Conservation (phyloP, 208 protist genomes). For the Acanthamoeba triangularis region DNA sequence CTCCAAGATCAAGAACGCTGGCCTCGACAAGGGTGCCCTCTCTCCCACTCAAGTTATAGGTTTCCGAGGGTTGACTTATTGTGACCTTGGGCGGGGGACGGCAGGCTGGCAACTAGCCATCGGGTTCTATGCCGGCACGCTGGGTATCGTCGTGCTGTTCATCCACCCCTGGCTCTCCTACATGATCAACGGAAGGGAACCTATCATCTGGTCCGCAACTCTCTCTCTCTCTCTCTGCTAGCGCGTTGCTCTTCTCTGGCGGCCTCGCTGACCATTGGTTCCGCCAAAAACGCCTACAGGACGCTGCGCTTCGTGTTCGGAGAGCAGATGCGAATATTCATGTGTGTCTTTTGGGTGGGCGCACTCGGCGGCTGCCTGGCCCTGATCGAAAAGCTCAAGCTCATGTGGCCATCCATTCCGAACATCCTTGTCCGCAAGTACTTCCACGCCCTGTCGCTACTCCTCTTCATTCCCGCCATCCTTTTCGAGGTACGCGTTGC, state of each 20-base stretch:
- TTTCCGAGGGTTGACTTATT: not conserved
- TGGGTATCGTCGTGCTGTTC: slow-evolving; percentile 13
- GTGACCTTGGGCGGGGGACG: not conserved
- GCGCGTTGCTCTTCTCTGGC: not conserved
- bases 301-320: slow-evolving; percentile 14
- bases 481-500: not conserved
- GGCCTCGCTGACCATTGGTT: not conserved
- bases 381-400: slow-evolving; percentile 34
- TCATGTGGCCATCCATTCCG: slow-evolving; percentile 6
- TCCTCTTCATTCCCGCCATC: slow-evolving; percentile 50
- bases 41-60: not conserved
- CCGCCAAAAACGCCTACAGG: not conserved
- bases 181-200: not conserved
- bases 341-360: slow-evolving; percentile 46
- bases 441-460: slow-evolving; percentile 31
- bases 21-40: not conserved
- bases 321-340: not conserved
- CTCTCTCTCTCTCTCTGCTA: not conserved
- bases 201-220: not conserved
- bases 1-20: not conserved
- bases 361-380: not conserved
- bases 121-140: not conserved
- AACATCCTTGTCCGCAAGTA: slow-evolving; percentile 50
- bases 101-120: slow-evolving; percentile 4
- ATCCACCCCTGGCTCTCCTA: slow-evolving; percentile 43